Evolutionary conservation across 2,329 filamentous ascomycete genomes (phyloP), one percentile per base, ranked within the genome.

Genomic region (Pseudogymnoascus sp.): DNA sequence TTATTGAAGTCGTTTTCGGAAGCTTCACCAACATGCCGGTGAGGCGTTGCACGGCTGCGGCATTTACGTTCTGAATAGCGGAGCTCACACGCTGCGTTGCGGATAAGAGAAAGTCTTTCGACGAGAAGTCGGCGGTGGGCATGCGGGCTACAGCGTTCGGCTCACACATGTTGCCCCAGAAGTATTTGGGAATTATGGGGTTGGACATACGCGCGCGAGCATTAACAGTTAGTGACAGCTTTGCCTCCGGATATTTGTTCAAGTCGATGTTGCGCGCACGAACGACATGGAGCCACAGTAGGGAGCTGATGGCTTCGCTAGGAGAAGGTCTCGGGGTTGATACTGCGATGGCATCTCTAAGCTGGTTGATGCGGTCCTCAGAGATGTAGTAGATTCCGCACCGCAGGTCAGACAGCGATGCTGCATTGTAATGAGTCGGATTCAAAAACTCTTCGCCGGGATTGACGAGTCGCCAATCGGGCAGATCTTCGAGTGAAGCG

Each of bases 61-160:
- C 31, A 26, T 60, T 19, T 60, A 60, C 58, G 12, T 37, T 29
- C 19, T 37, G 33, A 37, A 60, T 60, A 37, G 58, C 58, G 2
- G 33, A 37, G 12, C 58, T n/a, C 19, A 60, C 37, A 4, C 58
- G 16, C 37, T 60, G 33, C n/a, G 58, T 39, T 60, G 58, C 58
- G 4, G 31, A 60, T 14, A 8, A 29, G 4, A 60, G 31, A 5
- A 37, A 60, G 33, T 37, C 19, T 7, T 60, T 39, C 31, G 33
- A 39, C 31, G 33, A 39, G 31, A 60, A 39, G 5, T 37, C 37
- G 12, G 31, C 2, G 23, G 37, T 60, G 12, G 58, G 58, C 33
- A 60, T 37, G 33, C 58, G 19, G 10, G 58, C 58, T 39, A 60
- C 58, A 37, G 58, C 58, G 23, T 60, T 60, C 58, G 58, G 58